phyloP scores from a whole-genome alignment of 306 rosid genomes.

The Corylus avellana region DNA sequence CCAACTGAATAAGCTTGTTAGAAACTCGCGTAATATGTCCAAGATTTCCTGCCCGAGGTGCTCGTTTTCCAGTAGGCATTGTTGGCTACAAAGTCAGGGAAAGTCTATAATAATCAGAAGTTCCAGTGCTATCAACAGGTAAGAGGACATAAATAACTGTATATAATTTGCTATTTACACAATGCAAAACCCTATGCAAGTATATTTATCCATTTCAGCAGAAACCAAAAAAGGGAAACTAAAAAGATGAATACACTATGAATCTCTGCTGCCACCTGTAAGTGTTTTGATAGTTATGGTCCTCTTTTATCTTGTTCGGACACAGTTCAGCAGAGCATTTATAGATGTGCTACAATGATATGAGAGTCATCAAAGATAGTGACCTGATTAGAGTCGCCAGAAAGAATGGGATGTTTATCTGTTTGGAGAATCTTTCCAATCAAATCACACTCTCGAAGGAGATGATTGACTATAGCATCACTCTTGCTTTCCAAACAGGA shows the following conservation, averaged over 20 bases:
- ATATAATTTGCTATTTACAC: conserved; percentile 12
- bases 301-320: neutral
- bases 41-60: conserved; percentile 80
- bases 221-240: conserved; percentile 14
- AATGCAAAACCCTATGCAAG: conserved; percentile 9
- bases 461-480: conserved; percentile 66
- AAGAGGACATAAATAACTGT: conserved; percentile 10
- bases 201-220: neutral
- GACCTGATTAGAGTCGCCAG: conserved; percentile 66
- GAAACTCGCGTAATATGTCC: conserved; percentile 82
- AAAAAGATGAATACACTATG: neutral
- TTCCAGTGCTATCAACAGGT: neutral
- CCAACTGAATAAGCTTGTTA: conserved; percentile 79
- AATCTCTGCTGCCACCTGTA: neutral
- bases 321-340: neutral
- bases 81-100: conserved; percentile 72
- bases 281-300: neutral
- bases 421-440: conserved; percentile 71
- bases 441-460: conserved; percentile 83
- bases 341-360: neutral
- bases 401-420: conserved; percentile 66
- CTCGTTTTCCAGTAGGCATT: conserved; percentile 52
- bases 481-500: conserved; percentile 90
- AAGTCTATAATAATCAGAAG: conserved; percentile 14
- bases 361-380: conserved; percentile 11